Percentiles rank a stretch among this genome's conserved stretches.
Conservation (phyloP, 495 filamentous ascomycete species). For the Mytilinidion resinicola region DNA sequence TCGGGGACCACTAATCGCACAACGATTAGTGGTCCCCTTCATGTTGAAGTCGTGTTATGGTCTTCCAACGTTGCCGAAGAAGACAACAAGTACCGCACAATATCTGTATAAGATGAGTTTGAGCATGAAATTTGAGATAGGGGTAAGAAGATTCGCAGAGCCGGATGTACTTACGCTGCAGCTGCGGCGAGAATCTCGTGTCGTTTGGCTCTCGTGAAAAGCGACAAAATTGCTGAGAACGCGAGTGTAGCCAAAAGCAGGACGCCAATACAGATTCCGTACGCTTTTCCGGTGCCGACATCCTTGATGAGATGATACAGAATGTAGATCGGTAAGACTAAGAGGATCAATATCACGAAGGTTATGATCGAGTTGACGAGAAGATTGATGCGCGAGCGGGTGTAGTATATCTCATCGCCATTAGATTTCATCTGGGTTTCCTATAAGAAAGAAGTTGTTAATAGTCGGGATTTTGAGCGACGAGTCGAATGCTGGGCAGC, state of each 20-base stretch:
- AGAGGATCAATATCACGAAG: conserved; percentile 32
- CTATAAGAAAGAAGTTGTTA: not conserved
- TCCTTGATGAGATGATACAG: conserved; percentile 20
- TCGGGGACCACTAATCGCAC: no score
- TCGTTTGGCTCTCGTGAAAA: conserved; percentile 32
- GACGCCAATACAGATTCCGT: conserved; percentile 22
- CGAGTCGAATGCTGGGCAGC: conserved; percentile 2
- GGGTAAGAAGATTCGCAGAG: no score
- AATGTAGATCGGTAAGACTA: conserved; percentile 35
- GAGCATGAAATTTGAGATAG: no score
- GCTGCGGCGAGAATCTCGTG: conserved; percentile 36
- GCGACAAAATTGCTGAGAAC: conserved; percentile 28
- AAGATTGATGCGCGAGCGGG: conserved; percentile 27
- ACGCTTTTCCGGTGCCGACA: not conserved
- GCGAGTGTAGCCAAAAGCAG: conserved; percentile 31
- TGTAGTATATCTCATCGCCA: conserved; percentile 34
- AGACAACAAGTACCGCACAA: conserved; percentile 24
- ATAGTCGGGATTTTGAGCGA: conserved; percentile 4
- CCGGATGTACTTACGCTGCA: conserved; percentile 28
- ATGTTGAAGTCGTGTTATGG: no score
- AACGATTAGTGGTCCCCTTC: no score
- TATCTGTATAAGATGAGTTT: conserved; percentile 7
- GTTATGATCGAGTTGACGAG: conserved; percentile 30
- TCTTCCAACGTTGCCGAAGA: conserved; percentile 19
- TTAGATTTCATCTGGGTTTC: conserved; percentile 31